These are phyloP conservation scores for Vachellia pachyceras DNA, from an alignment of 306 rosid genomes.

Conservation along the genomic window DNA sequence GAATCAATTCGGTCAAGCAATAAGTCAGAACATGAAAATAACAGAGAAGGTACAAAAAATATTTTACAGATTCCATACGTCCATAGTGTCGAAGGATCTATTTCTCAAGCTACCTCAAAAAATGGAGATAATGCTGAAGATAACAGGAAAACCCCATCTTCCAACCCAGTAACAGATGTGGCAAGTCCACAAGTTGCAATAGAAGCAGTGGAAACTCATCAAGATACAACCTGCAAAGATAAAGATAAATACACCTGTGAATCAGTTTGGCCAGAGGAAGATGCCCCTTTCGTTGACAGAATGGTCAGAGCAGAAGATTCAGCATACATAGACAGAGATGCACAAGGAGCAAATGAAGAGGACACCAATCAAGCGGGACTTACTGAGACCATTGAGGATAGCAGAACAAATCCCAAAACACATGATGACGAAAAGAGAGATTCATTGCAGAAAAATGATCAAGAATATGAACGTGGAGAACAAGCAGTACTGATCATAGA, in stretches of 20 bases:
- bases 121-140: conserved; percentile 10
- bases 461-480: conserved; percentile 29
- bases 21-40: conserved; percentile 15
- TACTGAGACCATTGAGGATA: conserved; percentile 8
- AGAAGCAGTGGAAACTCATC: conserved; percentile 18
- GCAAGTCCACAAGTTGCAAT: conserved; percentile 17
- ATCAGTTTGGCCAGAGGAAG: conserved; percentile 11
- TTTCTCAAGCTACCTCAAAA: conserved; percentile 10
- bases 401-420: conserved; percentile 8
- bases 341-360: neutral
- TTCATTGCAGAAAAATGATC: conserved; percentile 39
- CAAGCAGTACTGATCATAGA: conserved; percentile 15
- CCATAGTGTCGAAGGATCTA: conserved; percentile 20
- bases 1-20: conserved; percentile 33
- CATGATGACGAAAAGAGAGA: conserved; percentile 4
- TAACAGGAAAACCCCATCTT: conserved; percentile 23
- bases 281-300: conserved; percentile 18
- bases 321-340: conserved; percentile 7
- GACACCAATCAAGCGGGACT: neutral
- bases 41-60: conserved; percentile 20
- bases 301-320: conserved; percentile 19
- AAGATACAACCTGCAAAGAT: conserved; percentile 5
- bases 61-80: conserved; percentile 13
- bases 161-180: conserved; percentile 9
- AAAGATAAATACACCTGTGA: conserved; percentile 26